These are phyloP conservation scores for Diaporthe sp. DNA, from an alignment of 2,329 filamentous ascomycete species.

Conservation along the genomic window DNA sequence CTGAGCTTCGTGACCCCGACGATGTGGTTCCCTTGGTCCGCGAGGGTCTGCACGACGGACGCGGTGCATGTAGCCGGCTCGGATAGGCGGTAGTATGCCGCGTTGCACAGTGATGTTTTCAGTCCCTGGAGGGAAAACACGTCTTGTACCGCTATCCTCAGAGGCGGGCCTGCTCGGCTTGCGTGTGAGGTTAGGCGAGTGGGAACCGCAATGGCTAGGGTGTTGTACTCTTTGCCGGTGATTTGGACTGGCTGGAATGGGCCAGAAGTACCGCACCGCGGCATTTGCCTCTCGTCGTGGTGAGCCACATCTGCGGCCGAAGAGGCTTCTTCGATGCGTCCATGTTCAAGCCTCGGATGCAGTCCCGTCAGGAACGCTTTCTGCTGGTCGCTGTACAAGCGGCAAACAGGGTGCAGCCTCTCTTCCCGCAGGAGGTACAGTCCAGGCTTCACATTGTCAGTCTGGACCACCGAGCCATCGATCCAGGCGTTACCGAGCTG, in stretches of 20 bases:
- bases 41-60: conserved; percentile 64
- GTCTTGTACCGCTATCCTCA: conserved; percentile 54
- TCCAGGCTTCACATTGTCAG: background rate
- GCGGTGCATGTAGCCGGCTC: conserved; percentile 60
- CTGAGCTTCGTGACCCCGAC: conserved; percentile 67
- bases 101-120: conserved; percentile 68
- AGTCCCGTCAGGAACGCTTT: conserved; percentile 17
- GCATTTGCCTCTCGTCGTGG: background rate
- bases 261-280: too few species aligned
- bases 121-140: conserved; percentile 59
- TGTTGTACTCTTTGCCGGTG: background rate
- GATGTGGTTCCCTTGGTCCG: conserved; percentile 70
- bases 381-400: conserved; percentile 18
- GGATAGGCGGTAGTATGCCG: conserved; percentile 69
- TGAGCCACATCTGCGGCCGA: background rate
- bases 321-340: background rate
- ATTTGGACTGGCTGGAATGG: conserved; percentile 1
- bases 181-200: conserved; percentile 48
- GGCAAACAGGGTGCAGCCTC: background rate
- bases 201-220: conserved; percentile 52
- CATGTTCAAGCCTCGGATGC: background rate
- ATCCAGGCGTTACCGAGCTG: background rate
- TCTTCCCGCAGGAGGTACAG: background rate
- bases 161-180: conserved; percentile 47
- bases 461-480: too few species aligned